A percentile compares a stretch with the other conserved stretches of the same genome.
Evolutionary conservation across 2,329 filamentous ascomycete genomes (phyloP).

Genomic region (Ceratocystis cacaofunesta): DNA sequence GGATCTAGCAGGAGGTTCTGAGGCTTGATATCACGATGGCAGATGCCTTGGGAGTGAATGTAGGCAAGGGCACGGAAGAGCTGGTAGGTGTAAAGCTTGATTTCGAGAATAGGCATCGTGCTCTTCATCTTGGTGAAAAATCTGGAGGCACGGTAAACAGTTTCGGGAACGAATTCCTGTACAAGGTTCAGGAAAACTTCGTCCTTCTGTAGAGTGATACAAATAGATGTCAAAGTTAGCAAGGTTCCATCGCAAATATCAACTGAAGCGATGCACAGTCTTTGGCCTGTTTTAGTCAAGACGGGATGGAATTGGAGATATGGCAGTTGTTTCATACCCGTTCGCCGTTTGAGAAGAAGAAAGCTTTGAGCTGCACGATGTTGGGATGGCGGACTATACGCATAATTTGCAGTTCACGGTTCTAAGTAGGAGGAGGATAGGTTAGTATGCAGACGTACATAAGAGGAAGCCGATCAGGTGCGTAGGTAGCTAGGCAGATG

Average conservation of each 20-base stretch:
- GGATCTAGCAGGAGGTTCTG: conserved; percentile 94
- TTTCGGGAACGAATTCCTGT: conserved; percentile 95
- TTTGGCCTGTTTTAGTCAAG: background rate
- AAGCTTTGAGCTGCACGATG: conserved; percentile 96
- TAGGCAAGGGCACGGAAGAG: conserved; percentile 96
- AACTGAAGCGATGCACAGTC: background rate
- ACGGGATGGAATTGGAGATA: background rate
- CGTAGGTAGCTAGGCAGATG: background rate
- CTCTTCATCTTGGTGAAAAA: conserved; percentile 99
- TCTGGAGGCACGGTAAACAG: conserved; percentile 90
- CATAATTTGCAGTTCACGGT: conserved; percentile 98
- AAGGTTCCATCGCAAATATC: background rate
- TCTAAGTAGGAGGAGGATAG: conserved; percentile 39
- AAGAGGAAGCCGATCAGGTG: background rate
- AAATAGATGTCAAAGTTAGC: conserved; percentile 9
- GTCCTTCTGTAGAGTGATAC: conserved; percentile 52
- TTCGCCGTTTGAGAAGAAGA: conserved; percentile 98
- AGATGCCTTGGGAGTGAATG: conserved; percentile 98
- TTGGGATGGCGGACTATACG: conserved; percentile 97
- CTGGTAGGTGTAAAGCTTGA: conserved; percentile 99
- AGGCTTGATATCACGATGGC: conserved; percentile 97
- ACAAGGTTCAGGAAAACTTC: conserved; percentile 98
- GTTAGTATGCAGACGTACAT: background rate
- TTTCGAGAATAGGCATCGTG: conserved; percentile 95
- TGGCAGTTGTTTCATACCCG: conserved; percentile 44